Conservation (phyloP, 495 filamentous ascomycete genomes). For the Neurospora hispaniola region DNA sequence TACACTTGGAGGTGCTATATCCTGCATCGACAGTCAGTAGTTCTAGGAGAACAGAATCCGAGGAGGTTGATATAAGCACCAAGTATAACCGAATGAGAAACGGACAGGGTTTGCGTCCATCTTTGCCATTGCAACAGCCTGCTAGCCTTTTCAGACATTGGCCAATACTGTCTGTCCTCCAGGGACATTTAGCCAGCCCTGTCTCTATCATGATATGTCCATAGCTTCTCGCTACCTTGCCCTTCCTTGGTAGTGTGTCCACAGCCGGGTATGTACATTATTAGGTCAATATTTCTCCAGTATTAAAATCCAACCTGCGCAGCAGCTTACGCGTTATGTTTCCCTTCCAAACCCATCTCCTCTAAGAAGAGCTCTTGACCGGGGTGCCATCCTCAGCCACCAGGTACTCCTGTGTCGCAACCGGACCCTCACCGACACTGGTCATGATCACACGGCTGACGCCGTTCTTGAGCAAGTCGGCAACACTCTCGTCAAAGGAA, state of each 20-base stretch:
- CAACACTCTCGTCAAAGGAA: constrained; percentile 45
- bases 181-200: not conserved
- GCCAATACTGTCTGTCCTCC: not conserved
- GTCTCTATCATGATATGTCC: not conserved
- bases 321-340: not conserved
- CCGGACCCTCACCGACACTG: constrained; percentile 79
- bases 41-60: not conserved
- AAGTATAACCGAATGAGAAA: not conserved
- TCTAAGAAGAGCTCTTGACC: constrained; percentile 14
- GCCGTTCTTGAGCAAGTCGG: constrained; percentile 58
- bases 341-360: not conserved
- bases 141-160: not conserved
- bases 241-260: not conserved
- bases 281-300: not conserved
- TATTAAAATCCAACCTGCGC: not conserved
- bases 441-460: constrained; percentile 85
- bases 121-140: not conserved
- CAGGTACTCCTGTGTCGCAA: constrained; percentile 66
- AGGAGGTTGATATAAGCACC: not conserved
- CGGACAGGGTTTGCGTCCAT: not conserved
- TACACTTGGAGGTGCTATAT: not conserved
- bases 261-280: not conserved
- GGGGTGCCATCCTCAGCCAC: constrained; percentile 59
- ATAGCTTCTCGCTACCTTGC: not conserved
- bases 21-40: not conserved